Base-by-base conservation (phyloP, 345 rosid species). In the Alliaria petiolata region DNA sequence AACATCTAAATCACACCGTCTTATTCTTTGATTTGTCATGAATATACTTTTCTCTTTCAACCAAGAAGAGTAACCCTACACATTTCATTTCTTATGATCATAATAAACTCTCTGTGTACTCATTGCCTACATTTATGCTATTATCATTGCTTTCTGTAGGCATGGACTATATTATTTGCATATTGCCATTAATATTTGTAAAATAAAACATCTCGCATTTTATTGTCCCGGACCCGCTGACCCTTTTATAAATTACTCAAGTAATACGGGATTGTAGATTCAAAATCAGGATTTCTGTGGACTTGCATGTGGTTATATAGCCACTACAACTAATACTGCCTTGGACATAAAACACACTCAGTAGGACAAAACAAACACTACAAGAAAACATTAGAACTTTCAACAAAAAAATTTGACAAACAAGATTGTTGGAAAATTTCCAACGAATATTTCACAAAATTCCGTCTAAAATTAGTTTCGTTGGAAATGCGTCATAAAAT, bases 41-140 rank as follows among this genome's bases (percentile, higher is more conserved):
- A 68, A 61, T 35, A 68, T 62, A 62, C 65, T 60, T 75, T 67
- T 52, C 63, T 75, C 63, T 75, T 68, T 75, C 74, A 67, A 51
- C 69, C 78, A 75, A 67, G 62, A 75, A 67, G 57, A 45, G 65
- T 22, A 72, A 60, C 79, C 79, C 79, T 75, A 75, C 79, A 67
- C 69, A 52, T 75, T 75, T 75, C 47, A 52, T 67, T 68, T 68
- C 40, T 61, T 75, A 53, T 61, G 22, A 68, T 62, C 74, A 75
- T 17, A 62, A 75, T 17, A 62, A 75, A 75, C 79, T 62, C 79
- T 19, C 45, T 67, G 69, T 53, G 70, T 31, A 75, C 74, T 75
- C 74, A 75, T 75, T 75, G 59, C 79, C 79, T 75, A 75, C 79
- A 68, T 75, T 75, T 68, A 53, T 68, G 74, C 79, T 68, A 75